Percentiles rank a stretch among this genome's conserved stretches.
These are phyloP conservation scores for Tulasnella sp. DNA, from an alignment of 768 basidiomycete species.

Conservation along the genomic window DNA sequence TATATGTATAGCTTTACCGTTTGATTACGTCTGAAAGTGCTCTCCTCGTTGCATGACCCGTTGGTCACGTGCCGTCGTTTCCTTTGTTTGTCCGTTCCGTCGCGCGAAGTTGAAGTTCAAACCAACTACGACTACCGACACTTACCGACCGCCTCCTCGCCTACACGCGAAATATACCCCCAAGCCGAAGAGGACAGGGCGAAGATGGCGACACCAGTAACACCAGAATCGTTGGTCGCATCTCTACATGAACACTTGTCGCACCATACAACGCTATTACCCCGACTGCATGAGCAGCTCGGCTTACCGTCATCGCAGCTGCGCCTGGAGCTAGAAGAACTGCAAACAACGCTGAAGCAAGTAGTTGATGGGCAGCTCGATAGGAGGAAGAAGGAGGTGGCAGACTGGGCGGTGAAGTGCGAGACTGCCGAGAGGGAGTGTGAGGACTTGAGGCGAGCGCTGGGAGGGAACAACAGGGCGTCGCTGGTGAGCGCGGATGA, in stretches of 20 bases:
- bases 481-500: conserved; percentile 59
- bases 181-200: conserved; percentile 4
- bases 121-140: conserved; percentile 5
- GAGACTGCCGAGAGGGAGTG: conserved; percentile 65
- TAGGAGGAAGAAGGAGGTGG: conserved; percentile 70
- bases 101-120: conserved; percentile 14
- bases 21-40: not conserved
- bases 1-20: not conserved
- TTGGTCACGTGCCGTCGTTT: not conserved
- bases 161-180: not conserved
- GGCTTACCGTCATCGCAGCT: conserved; percentile 79
- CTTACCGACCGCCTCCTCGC: not conserved
- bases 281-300: conserved; percentile 80
- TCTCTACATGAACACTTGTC: conserved; percentile 78
- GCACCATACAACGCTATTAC: conserved; percentile 78
- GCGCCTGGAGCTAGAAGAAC: conserved; percentile 72
- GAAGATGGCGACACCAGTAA: conserved; percentile 26
- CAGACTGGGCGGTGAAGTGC: conserved; percentile 70
- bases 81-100: not conserved
- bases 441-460: conserved; percentile 63
- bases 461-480: conserved; percentile 62
- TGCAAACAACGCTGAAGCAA: conserved; percentile 74
- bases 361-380: conserved; percentile 78
- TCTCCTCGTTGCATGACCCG: not conserved
- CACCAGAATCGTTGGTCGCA: conserved; percentile 57